Percentiles rank a stretch among this genome's conserved stretches.
These are phyloP conservation scores for Zasmidium cellare DNA, from an alignment of 2,329 filamentous ascomycete genomes.

Conservation along the genomic window DNA sequence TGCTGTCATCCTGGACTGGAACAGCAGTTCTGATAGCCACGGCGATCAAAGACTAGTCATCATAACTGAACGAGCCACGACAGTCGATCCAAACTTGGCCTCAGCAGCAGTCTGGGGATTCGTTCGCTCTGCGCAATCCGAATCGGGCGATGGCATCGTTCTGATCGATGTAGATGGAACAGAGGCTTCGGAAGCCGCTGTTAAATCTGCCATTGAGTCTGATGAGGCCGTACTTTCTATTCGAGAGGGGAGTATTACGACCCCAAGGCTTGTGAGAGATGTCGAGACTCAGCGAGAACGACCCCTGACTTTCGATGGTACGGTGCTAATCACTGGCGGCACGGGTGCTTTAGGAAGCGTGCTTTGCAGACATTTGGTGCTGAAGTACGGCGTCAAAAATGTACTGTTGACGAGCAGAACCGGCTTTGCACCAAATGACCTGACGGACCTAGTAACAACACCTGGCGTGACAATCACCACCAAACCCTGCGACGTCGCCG, in stretches of 20 bases:
- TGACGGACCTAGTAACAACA: not conserved
- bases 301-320: not conserved
- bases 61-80: not conserved
- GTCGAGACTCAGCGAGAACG: not conserved
- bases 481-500: not conserved
- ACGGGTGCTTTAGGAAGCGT: not conserved
- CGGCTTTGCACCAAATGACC: not conserved
- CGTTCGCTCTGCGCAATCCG: not conserved
- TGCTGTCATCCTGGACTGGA: not conserved
- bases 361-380: not conserved
- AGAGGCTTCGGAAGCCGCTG: not conserved
- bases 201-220: not conserved
- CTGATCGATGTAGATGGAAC: not conserved
- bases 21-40: not conserved
- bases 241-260: not conserved
- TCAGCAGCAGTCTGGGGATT: not conserved
- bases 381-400: not conserved
- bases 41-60: not conserved
- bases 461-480: not conserved
- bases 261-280: not conserved
- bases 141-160: not conserved
- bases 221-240: not conserved
- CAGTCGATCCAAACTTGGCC: not conserved
- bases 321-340: not conserved
- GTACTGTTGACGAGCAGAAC: not conserved